These are phyloP conservation scores for Backusella tarrabulga DNA, from an alignment of 192 early-diverging fungal species.

Conservation along the genomic window DNA sequence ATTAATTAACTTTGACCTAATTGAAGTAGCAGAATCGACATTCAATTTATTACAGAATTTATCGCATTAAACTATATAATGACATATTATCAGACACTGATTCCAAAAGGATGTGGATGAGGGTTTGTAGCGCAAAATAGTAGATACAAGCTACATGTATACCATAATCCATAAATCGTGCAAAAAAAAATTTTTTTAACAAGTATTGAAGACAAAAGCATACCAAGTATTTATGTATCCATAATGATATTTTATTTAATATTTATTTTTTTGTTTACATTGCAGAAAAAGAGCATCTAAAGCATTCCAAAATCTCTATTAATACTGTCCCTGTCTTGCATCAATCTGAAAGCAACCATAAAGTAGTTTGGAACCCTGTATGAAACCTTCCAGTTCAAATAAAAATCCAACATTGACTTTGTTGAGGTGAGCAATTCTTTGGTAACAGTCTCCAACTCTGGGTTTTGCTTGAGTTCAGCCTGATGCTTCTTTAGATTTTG, in stretches of 20 bases:
- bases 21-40: no score
- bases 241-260: not conserved
- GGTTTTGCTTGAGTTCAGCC: not conserved
- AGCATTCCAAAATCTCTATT: not conserved
- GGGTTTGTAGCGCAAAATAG: no score
- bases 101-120: no score
- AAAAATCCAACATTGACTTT: not conserved
- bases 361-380: not conserved
- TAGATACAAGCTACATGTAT: no score
- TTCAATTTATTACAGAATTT: no score
- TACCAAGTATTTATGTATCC: not conserved
- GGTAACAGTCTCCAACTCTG: not conserved
- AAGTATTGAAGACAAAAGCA: not conserved
- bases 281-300: not conserved
- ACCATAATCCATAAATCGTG: no score
- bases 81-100: no score
- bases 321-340: not conserved
- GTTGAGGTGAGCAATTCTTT: not conserved
- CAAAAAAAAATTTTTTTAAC: no score
- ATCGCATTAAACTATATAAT: no score
- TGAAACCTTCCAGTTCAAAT: not conserved
- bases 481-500: not conserved
- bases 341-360: not conserved
- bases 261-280: not conserved
- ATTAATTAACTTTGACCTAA: no score